Evolutionary conservation across 2,329 filamentous ascomycete species (phyloP).

Genomic region (Phialocephala subalpina): DNA sequence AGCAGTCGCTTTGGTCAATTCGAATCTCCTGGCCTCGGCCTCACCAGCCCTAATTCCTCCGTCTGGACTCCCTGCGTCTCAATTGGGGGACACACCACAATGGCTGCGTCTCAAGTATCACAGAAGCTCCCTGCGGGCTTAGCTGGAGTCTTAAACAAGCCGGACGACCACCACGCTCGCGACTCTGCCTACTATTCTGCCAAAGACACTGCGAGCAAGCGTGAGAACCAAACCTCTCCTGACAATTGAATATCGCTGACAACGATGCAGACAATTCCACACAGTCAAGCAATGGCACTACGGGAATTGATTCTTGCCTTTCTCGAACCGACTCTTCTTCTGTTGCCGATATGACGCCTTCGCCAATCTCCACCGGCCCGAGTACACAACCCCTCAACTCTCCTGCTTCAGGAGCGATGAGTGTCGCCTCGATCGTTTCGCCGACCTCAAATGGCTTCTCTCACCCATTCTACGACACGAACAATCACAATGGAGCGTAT

Average conservation of each 20-base stretch:
- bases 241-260: conserved; percentile 27
- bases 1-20: neutral
- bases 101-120: conserved; percentile 18
- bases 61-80: conserved; percentile 2
- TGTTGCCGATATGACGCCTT: conserved; percentile 66
- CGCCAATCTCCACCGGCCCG: conserved; percentile 58
- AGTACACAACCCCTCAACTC: conserved; percentile 59
- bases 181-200: conserved; percentile 61
- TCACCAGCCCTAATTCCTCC: neutral
- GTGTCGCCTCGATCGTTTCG: conserved; percentile 71
- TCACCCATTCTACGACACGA: conserved; percentile 34
- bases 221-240: conserved; percentile 45
- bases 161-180: conserved; percentile 53
- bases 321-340: conserved; percentile 54
- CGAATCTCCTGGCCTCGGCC: neutral
- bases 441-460: conserved; percentile 54
- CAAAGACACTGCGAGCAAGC: conserved; percentile 56
- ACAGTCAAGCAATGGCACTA: conserved; percentile 31
- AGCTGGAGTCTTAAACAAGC: conserved; percentile 59
- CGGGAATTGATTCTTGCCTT: conserved; percentile 28
- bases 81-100: conserved; percentile 9
- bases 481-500: conserved; percentile 43
- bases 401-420: conserved; percentile 67
- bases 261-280: conserved; percentile 35
- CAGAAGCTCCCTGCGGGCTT: conserved; percentile 51